A percentile compares a stretch with the other conserved stretches of the same genome.
These are phyloP conservation scores for Phytopythium sindhum DNA, from an alignment of 352 stramenopile species.

Conservation along the genomic window DNA sequence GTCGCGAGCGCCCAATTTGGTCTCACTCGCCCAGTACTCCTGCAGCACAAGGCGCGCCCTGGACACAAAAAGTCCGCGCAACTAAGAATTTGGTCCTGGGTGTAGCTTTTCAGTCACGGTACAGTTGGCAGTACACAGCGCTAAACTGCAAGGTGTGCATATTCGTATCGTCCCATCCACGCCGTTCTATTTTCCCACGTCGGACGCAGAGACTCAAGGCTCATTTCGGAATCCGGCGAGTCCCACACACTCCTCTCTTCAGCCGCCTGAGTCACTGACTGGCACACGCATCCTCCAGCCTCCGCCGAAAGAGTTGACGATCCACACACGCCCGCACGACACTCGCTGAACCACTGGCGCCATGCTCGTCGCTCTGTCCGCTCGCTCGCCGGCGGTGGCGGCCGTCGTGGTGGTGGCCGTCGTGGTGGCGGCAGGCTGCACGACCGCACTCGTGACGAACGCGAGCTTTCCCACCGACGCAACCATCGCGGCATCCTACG, in stretches of 20 bases:
- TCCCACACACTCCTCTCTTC: not conserved
- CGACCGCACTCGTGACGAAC: constrained; percentile 8
- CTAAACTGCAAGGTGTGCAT: not conserved
- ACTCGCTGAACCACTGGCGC: not conserved
- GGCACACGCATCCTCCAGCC: not conserved
- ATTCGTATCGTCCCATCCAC: not conserved
- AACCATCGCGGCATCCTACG: constrained; percentile 19
- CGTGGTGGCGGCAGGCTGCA: not conserved
- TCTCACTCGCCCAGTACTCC: not conserved
- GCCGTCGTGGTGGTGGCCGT: not conserved
- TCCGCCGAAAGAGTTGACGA: not conserved
- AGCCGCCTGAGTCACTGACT: not conserved
- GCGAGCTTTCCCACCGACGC: constrained; percentile 2
- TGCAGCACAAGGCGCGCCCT: not conserved
- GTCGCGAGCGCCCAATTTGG: not conserved
- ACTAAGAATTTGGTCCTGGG: not conserved
- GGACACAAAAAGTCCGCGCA: not conserved
- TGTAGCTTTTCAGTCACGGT: too few species aligned
- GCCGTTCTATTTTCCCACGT: not conserved
- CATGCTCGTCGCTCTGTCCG: not conserved
- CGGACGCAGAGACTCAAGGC: not conserved
- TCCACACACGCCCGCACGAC: not conserved
- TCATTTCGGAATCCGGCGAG: not conserved
- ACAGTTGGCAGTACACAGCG: too few species aligned
- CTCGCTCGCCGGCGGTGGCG: not conserved